Evolutionary conservation across 768 basidiomycete genomes (phyloP).

Genomic region (Imleria badia): DNA sequence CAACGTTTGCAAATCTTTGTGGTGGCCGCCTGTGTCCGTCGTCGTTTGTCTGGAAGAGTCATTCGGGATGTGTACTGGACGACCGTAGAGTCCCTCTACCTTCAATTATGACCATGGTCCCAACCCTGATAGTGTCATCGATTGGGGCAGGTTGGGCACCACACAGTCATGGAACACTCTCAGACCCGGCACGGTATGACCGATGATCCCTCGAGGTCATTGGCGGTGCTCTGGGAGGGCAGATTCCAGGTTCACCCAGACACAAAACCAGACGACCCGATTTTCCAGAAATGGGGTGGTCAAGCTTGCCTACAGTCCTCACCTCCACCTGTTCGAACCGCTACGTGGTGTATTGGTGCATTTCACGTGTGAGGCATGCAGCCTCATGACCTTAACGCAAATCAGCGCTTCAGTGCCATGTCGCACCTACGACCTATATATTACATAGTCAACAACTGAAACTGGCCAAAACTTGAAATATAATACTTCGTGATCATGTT

Average conservation of each 20-base stretch:
- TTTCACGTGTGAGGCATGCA: background rate
- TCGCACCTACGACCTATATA: slow-evolving; percentile 12
- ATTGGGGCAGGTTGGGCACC: slow-evolving; percentile 67
- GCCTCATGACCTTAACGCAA: slow-evolving; percentile 3
- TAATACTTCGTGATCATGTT: too few relatives aligned
- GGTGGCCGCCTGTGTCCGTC: slow-evolving; percentile 88
- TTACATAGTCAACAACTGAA: slow-evolving; percentile 4
- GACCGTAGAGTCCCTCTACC: slow-evolving; percentile 49
- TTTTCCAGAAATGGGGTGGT: slow-evolving; percentile 34
- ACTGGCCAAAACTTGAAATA: too few relatives aligned
- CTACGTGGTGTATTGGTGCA: background rate
- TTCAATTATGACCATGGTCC: slow-evolving; percentile 74
- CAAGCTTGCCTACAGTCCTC: slow-evolving; percentile 13
- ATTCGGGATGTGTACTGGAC: slow-evolving; percentile 55
- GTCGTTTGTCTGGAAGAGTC: slow-evolving; percentile 80
- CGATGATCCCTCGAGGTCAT: slow-evolving; percentile 80
- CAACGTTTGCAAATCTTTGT: slow-evolving; percentile 76
- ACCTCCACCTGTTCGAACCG: slow-evolving; percentile 19
- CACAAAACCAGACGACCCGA: slow-evolving; percentile 65
- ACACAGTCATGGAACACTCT: slow-evolving; percentile 54
- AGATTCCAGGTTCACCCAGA: slow-evolving; percentile 87
- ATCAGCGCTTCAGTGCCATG: background rate
- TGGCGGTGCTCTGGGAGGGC: slow-evolving; percentile 82
- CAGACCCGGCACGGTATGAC: slow-evolving; percentile 73
- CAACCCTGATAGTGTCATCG: slow-evolving; percentile 69